A percentile compares a stretch with the other conserved stretches of the same genome.
phyloP scores from a whole-genome alignment of 192 early-diverging fungal genomes.

The Dissophora globulifera region DNA sequence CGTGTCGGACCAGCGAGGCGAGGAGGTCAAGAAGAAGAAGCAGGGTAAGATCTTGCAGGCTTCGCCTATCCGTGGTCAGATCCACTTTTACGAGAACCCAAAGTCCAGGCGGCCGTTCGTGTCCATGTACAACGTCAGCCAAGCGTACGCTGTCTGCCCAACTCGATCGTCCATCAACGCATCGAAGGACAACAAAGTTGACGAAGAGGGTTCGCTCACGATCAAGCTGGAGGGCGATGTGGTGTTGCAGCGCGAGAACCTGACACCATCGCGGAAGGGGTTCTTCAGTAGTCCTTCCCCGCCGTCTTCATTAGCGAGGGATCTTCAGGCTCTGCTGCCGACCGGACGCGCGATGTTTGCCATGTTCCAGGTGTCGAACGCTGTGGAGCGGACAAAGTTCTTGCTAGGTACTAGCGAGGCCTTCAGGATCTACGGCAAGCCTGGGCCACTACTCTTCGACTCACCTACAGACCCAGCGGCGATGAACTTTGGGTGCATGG shows the following conservation, averaged over 20 bases:
- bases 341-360: slow-evolving; percentile 45
- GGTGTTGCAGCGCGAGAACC: slow-evolving; percentile 46
- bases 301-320: slow-evolving; percentile 19
- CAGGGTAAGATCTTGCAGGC: slow-evolving; percentile 56
- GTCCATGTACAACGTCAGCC: slow-evolving; percentile 62
- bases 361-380: slow-evolving; percentile 47
- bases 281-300: slow-evolving; percentile 37
- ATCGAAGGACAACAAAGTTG: slow-evolving; percentile 46
- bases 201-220: slow-evolving; percentile 45
- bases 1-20: slow-evolving; percentile 62
- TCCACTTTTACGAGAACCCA: slow-evolving; percentile 61
- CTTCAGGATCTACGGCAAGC: slow-evolving; percentile 50
- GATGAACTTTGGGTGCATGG: slow-evolving; percentile 55
- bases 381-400: slow-evolving; percentile 41
- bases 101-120: slow-evolving; percentile 62
- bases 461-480: slow-evolving; percentile 45
- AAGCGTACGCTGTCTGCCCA: slow-evolving; percentile 68
- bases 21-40: slow-evolving; percentile 59
- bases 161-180: slow-evolving; percentile 37
- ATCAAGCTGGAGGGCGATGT: slow-evolving; percentile 51
- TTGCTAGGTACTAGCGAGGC: slow-evolving; percentile 43
- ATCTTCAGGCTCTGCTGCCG: slow-evolving; percentile 36
- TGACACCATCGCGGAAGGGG: slow-evolving; percentile 17
- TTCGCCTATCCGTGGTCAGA: slow-evolving; percentile 56
- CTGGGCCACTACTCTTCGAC: slow-evolving; percentile 40